A percentile compares a stretch with the other conserved stretches of the same genome.
phyloP scores from a whole-genome alignment of 2,329 filamentous ascomycete species.

The Trichophyton mentagrophytes region DNA sequence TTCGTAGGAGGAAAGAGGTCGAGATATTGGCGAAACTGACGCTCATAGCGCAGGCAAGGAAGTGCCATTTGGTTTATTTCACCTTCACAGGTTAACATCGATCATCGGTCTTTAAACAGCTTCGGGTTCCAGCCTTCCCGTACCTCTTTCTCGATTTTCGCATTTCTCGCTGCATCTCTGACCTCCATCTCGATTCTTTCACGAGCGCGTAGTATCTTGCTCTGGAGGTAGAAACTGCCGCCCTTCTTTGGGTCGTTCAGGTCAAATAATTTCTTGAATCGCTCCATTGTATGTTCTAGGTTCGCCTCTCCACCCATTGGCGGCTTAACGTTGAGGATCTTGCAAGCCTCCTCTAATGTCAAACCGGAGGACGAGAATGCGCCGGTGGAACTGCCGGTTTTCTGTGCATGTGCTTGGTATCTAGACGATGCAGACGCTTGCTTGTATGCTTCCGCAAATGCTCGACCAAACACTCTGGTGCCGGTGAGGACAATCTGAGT shows the following conservation, averaged over 20 bases:
- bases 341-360: constrained; percentile 91
- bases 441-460: constrained; percentile 87
- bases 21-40: not conserved
- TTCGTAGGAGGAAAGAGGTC: not conserved
- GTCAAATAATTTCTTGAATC: constrained; percentile 93
- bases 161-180: constrained; percentile 55
- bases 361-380: constrained; percentile 57
- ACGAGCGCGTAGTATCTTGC: constrained; percentile 82
- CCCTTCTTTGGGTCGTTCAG: constrained; percentile 89
- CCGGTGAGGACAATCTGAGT: constrained; percentile 86
- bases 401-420: constrained; percentile 62
- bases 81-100: constrained; percentile 5
- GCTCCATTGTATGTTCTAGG: constrained; percentile 63
- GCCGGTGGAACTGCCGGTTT: constrained; percentile 41
- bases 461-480: constrained; percentile 79
- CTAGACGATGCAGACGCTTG: constrained; percentile 80
- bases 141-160: constrained; percentile 61
- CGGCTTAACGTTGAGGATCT: constrained; percentile 90
- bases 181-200: constrained; percentile 87
- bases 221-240: constrained; percentile 95
- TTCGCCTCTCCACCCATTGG: constrained; percentile 66
- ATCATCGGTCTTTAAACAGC: constrained; percentile 72
- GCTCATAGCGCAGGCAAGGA: not conserved
- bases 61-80: not conserved
- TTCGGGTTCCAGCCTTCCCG: constrained; percentile 89